Percentiles rank a stretch among this genome's conserved stretches.
Evolutionary conservation across 164 flowering plant species (phyloP).

Genomic region (Paratinospora sagittata): DNA sequence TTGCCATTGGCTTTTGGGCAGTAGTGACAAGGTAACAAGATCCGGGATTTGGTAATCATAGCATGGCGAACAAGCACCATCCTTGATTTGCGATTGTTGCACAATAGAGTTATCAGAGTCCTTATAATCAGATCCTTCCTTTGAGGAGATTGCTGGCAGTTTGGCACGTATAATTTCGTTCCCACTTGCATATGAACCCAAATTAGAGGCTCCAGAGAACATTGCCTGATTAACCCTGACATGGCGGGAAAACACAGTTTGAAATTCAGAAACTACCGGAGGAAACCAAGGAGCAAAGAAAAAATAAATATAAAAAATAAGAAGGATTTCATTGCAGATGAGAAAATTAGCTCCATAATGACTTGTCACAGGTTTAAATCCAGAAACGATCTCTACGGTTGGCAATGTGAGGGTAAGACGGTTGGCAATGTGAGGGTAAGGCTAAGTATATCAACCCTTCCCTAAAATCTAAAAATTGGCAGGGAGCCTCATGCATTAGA

Average conservation of each 20-base stretch:
- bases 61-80: slow-evolving; percentile 7
- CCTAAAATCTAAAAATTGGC: no score
- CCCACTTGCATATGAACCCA: slow-evolving; percentile 69
- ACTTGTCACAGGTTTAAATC: no score
- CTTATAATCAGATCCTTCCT: slow-evolving; percentile 29
- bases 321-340: background rate
- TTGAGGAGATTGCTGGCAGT: slow-evolving; percentile 62
- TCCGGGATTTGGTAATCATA: slow-evolving; percentile 61
- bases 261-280: background rate
- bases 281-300: background rate
- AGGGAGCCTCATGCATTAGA: no score
- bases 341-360: no score
- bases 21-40: slow-evolving; percentile 83
- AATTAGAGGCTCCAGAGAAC: slow-evolving; percentile 67
- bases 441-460: no score
- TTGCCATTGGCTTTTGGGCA: slow-evolving; percentile 99
- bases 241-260: background rate
- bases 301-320: background rate
- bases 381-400: no score
- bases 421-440: no score
- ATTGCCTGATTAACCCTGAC: slow-evolving; percentile 82
- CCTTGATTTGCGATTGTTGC: slow-evolving; percentile 16
- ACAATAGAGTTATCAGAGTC: slow-evolving; percentile 23
- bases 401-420: no score
- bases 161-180: slow-evolving; percentile 59